These are phyloP conservation scores for Babesia bovis DNA, from an alignment of 169 alveolate genomes.

Conservation along the genomic window DNA sequence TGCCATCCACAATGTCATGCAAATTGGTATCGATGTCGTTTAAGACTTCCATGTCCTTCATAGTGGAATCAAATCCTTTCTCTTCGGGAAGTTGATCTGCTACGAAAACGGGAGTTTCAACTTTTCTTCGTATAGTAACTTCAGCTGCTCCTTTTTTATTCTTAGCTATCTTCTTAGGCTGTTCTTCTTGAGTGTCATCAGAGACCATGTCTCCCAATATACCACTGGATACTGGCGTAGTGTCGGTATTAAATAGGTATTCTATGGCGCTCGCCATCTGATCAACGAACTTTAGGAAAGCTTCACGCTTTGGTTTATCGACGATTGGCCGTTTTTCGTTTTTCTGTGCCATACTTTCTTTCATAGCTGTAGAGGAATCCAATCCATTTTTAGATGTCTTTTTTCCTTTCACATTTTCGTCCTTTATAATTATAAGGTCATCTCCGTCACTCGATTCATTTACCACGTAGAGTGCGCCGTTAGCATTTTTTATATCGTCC, in stretches of 20 bases:
- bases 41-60: not conserved
- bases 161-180: not conserved
- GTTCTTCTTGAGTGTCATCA: not conserved
- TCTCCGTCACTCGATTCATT: not conserved
- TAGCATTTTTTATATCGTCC: not conserved
- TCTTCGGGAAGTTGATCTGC: slow-evolving; percentile 3
- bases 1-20: slow-evolving; percentile 32
- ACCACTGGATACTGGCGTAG: not conserved
- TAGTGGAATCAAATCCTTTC: not conserved
- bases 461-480: not conserved
- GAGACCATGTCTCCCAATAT: not conserved
- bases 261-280: slow-evolving; percentile 2
- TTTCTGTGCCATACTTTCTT: too few species aligned
- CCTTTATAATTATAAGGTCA: too few species aligned
- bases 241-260: not conserved
- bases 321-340: not conserved
- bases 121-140: not conserved
- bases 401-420: too few species aligned
- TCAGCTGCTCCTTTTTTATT: not conserved
- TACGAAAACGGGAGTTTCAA: not conserved
- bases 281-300: slow-evolving; percentile 14
- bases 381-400: too few species aligned
- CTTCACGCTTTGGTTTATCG: slow-evolving; percentile 1
- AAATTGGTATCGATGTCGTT: not conserved
- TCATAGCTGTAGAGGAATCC: too few species aligned